phyloP scores from a whole-genome alignment of 805 yeast species.

The Hanseniaspora valbyensis region DNA sequence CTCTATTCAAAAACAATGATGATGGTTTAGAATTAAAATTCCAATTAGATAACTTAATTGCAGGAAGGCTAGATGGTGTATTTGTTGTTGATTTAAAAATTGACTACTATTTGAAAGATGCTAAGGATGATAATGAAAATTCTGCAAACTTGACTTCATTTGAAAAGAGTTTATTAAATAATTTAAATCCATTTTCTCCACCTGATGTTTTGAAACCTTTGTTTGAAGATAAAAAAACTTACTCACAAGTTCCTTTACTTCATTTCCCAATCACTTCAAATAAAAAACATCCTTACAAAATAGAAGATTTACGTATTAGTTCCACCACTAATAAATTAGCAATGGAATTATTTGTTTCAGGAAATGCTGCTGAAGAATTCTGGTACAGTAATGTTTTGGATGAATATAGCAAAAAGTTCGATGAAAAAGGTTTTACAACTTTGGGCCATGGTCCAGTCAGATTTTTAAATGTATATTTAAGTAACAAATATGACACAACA shows the following conservation, averaged over 20 bases:
- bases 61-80: slow-evolving; percentile 46
- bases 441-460: slow-evolving; percentile 65
- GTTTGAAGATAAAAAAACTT: slow-evolving; percentile 12
- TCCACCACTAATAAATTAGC: slow-evolving; percentile 14
- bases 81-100: slow-evolving; percentile 45
- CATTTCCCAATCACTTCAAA: slow-evolving; percentile 33
- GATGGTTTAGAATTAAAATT: slow-evolving; percentile 36
- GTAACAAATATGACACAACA: slow-evolving; percentile 31
- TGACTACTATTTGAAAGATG: slow-evolving; percentile 28
- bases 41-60: slow-evolving; percentile 55
- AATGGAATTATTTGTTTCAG: slow-evolving; percentile 54
- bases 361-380: slow-evolving; percentile 71
- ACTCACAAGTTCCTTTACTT: slow-evolving; percentile 33
- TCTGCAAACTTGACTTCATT: slow-evolving; percentile 15
- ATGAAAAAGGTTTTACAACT: slow-evolving; percentile 32
- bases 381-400: slow-evolving; percentile 63
- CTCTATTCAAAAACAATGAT: slow-evolving; percentile 34
- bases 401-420: slow-evolving; percentile 34
- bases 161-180: slow-evolving; percentile 8
- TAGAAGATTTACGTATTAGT: background rate
- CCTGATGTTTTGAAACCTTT: slow-evolving; percentile 17
- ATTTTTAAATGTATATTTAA: slow-evolving; percentile 48
- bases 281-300: slow-evolving; percentile 23
- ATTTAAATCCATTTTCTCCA: slow-evolving; percentile 18
- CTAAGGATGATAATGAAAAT: slow-evolving; percentile 17